Base-by-base conservation (phyloP, 495 filamentous ascomycete species). In the Hyaloscypha variabilis region DNA sequence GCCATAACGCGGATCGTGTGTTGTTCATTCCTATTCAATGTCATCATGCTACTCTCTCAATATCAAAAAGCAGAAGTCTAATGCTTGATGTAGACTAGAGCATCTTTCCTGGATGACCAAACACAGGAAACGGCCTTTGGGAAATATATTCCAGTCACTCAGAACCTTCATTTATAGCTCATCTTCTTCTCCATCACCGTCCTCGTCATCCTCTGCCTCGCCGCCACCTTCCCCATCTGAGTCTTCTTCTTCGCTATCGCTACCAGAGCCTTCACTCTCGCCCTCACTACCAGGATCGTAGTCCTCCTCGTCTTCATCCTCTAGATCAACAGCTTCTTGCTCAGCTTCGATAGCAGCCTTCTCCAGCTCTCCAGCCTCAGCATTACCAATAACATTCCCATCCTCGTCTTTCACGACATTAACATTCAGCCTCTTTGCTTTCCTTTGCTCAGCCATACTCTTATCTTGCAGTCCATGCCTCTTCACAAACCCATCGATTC, bases 221-320 rank as follows among this genome's bases (percentile, higher is more conserved):
- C 78, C 84, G 0, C 67, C 78, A 63, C 77, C 83, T 13, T 77
- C 81, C 23, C 81, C 80, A 11, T 79, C 82, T 30, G 82, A 83
- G 1, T 82, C 83, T 3, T 83, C 82, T 1, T 79, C 81, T 0
- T 84, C 85, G 57, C 74, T 79, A 30, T 79, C 85, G 3, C 77
- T 79, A 30, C 87, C 91, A 34, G 81, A 85, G 5, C 89, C 90
- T 25, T 91, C 91, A 65, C 87, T 92, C 8, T 91, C 88, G 4
- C 80, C 88, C 0, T 90, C 91, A 66, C 86, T 90, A 1, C 90
- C 92, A 3, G 91, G 92, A 71, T 94, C 88, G 75, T 94, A 95
- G 67, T 96, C 94, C 74, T 96, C 94, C 69, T 94, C 93, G 26
- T 92, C 86, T 70, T 96, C 92, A 63, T 96, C 93, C 67, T 93